These are phyloP conservation scores for Pestalotiopsis sp. DNA, from an alignment of 2,329 filamentous ascomycete species.

Conservation along the genomic window DNA sequence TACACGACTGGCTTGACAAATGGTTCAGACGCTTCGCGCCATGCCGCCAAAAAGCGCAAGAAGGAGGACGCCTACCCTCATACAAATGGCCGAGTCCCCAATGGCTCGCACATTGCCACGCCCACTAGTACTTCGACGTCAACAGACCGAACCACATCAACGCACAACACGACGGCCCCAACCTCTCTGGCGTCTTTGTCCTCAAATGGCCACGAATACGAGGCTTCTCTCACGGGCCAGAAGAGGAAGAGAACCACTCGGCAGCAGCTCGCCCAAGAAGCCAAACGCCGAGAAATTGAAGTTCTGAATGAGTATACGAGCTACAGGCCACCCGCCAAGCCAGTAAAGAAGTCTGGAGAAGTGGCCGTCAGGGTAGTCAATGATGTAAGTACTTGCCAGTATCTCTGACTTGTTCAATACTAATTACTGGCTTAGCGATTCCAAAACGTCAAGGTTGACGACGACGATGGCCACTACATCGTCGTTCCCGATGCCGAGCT, in stretches of 20 bases:
- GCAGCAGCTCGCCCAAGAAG: slow-evolving; percentile 80
- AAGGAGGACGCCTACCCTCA: slow-evolving; percentile 64
- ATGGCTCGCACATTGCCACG: slow-evolving; percentile 72
- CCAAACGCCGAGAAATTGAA: slow-evolving; percentile 77
- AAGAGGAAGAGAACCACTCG: slow-evolving; percentile 80
- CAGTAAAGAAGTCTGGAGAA: slow-evolving; percentile 87
- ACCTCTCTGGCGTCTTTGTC: slow-evolving; percentile 80
- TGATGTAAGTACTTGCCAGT: slow-evolving; percentile 56
- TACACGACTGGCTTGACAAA: slow-evolving; percentile 36
- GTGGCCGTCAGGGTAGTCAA: slow-evolving; percentile 65
- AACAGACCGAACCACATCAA: slow-evolving; percentile 81
- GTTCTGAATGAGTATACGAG: slow-evolving; percentile 70
- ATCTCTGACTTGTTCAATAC: neutral
- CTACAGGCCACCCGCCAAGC: slow-evolving; percentile 86
- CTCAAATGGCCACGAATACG: slow-evolving; percentile 66
- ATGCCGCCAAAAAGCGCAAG: slow-evolving; percentile 75
- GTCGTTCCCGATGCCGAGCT: slow-evolving; percentile 85
- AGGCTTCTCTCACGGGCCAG: slow-evolving; percentile 71
- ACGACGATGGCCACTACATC: slow-evolving; percentile 97
- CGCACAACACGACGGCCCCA: slow-evolving; percentile 82
- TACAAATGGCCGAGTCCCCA: slow-evolving; percentile 67
- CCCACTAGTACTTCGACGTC: slow-evolving; percentile 76
- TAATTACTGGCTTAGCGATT: slow-evolving; percentile 28
- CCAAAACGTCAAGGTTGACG: slow-evolving; percentile 79
- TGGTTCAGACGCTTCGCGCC: slow-evolving; percentile 40